Percentiles rank a stretch among this genome's conserved stretches.
Evolutionary conservation across 805 yeast genomes (phyloP).

Genomic region (Yarrowia bubula): DNA sequence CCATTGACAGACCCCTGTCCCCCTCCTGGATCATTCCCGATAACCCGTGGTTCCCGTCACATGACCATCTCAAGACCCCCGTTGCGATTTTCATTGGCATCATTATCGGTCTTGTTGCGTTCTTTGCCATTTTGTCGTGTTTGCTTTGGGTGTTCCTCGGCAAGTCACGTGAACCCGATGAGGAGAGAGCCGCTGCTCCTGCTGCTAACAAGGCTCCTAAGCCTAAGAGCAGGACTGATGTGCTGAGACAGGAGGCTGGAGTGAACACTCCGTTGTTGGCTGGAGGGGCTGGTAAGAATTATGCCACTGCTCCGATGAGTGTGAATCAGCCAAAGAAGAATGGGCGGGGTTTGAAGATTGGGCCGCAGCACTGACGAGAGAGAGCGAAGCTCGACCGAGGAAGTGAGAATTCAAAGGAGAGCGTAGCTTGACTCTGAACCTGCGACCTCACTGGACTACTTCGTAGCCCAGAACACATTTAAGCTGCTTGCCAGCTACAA

Average conservation of each 20-base stretch:
- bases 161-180: background rate
- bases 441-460: background rate
- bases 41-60: conserved; percentile 33
- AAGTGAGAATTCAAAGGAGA: background rate
- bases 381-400: background rate
- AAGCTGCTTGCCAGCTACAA: too few species aligned
- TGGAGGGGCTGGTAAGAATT: background rate
- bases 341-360: conserved; percentile 23
- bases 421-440: background rate
- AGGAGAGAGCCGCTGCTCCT: background rate
- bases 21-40: conserved; percentile 39
- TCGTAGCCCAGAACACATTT: too few species aligned
- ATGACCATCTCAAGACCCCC: conserved; percentile 36
- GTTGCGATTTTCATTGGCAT: conserved; percentile 34
- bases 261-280: conserved; percentile 14
- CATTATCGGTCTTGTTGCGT: conserved; percentile 15
- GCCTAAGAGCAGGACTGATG: conserved; percentile 6
- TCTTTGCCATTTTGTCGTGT: conserved; percentile 13
- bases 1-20: conserved; percentile 37
- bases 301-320: conserved; percentile 21
- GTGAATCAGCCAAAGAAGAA: conserved; percentile 17
- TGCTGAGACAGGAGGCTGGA: background rate
- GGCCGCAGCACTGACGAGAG: background rate
- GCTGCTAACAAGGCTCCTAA: background rate
- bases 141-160: conserved; percentile 19